Percentiles rank a stretch among this genome's conserved stretches.
phyloP scores from a whole-genome alignment of 768 basidiomycete species.

The Lactarius deliciosus region DNA sequence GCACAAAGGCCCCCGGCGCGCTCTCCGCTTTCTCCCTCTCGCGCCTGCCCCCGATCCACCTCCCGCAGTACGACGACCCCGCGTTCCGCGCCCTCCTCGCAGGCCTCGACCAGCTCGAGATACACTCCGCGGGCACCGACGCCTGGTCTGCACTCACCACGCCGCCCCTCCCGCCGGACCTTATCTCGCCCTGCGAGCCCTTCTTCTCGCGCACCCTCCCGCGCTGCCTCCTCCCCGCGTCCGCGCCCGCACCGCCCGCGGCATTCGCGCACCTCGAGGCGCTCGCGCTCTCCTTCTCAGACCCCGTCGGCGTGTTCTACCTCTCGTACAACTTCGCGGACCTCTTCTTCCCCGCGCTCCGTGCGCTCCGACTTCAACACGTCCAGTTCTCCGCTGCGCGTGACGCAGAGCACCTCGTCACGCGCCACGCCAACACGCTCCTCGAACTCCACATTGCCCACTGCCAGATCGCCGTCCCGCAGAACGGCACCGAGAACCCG shows the following conservation, averaged over 20 bases:
- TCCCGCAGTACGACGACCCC: slow-evolving; percentile 12
- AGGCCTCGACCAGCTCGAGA: slow-evolving; percentile 11
- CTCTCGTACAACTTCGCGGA: slow-evolving; percentile 11
- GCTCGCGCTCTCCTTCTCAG: slow-evolving; percentile 21
- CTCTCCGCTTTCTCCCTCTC: slow-evolving; percentile 16
- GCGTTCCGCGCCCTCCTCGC: background rate
- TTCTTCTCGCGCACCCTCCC: slow-evolving; percentile 18
- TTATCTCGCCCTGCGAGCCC: slow-evolving; percentile 19
- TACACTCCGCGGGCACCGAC: slow-evolving; percentile 5
- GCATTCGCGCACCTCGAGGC: slow-evolving; percentile 12
- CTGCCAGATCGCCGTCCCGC: slow-evolving; percentile 17
- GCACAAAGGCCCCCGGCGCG: slow-evolving; percentile 2
- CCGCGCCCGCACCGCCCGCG: slow-evolving; percentile 2
- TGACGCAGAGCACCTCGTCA: slow-evolving; percentile 20
- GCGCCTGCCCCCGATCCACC: slow-evolving; percentile 18
- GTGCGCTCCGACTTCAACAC: slow-evolving; percentile 20
- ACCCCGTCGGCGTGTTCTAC: slow-evolving; percentile 12
- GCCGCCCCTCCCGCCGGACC: background rate
- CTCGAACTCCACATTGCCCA: slow-evolving; percentile 20
- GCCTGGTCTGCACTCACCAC: slow-evolving; percentile 7
- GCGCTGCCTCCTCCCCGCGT: background rate
- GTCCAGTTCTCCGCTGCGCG: slow-evolving; percentile 20
- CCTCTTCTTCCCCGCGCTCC: slow-evolving; percentile 17
- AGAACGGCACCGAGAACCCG: background rate
- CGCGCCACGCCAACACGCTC: slow-evolving; percentile 11